phyloP scores from a whole-genome alignment of 164 flowering plant species.

The Kingdonia uniflora region DNA sequence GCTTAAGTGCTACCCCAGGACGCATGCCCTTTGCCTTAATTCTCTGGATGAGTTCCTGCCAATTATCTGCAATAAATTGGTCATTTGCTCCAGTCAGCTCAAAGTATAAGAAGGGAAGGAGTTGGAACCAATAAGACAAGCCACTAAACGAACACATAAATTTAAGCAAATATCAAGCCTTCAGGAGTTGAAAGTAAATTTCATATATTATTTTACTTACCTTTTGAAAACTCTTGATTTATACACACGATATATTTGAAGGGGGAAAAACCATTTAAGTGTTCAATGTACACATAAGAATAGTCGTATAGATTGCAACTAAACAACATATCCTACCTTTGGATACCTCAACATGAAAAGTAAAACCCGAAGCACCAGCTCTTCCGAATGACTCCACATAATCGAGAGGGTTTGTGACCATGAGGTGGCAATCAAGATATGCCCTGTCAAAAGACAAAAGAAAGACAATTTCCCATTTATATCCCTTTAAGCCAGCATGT shows the following conservation, averaged over 20 bases:
- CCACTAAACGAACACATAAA: too few relatives aligned
- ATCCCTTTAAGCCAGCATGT: not conserved
- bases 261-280: too few relatives aligned
- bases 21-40: slow-evolving; percentile 84
- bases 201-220: too few relatives aligned
- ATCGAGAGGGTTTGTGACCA: slow-evolving; percentile 98
- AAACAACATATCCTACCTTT: slow-evolving; percentile 39
- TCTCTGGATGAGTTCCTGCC: slow-evolving; percentile 70
- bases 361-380: slow-evolving; percentile 99
- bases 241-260: too few relatives aligned
- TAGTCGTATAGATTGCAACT: too few relatives aligned
- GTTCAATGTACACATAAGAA: too few relatives aligned
- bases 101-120: not conserved
- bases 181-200: too few relatives aligned
- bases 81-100: slow-evolving; percentile 2
- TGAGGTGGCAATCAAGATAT: slow-evolving; percentile 93
- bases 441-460: slow-evolving; percentile 43
- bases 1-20: slow-evolving; percentile 88
- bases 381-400: slow-evolving; percentile 83
- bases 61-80: slow-evolving; percentile 51
- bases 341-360: slow-evolving; percentile 89
- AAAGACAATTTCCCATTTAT: too few relatives aligned
- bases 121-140: too few relatives aligned
- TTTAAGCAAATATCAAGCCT: too few relatives aligned
- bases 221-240: too few relatives aligned